These are phyloP conservation scores for Cordyceps militaris DNA, from an alignment of 2,329 filamentous ascomycete species.

Conservation along the genomic window DNA sequence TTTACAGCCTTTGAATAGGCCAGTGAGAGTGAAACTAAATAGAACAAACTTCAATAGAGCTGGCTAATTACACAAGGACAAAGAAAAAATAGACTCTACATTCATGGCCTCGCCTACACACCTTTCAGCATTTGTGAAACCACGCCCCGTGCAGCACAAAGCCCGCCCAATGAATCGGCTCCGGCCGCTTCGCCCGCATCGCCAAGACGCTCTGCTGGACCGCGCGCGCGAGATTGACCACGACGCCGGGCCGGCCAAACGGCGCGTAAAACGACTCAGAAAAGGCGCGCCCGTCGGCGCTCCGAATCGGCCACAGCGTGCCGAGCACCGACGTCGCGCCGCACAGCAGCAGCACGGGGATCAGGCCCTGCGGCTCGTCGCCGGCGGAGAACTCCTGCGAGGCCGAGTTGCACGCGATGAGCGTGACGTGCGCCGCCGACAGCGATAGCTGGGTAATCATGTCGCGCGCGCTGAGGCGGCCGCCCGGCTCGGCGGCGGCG, in stretches of 20 bases:
- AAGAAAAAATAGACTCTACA: not conserved
- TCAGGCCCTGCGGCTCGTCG: conserved; percentile 9
- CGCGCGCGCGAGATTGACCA: not conserved
- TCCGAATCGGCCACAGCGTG: conserved; percentile 4
- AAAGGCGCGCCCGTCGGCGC: not conserved
- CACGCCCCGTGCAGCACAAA: conserved; percentile 6
- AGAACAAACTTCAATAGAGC: not conserved
- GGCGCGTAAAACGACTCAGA: not conserved
- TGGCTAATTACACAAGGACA: not conserved
- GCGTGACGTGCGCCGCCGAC: not conserved
- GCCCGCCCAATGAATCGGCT: conserved; percentile 1
- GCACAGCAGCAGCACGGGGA: conserved; percentile 1
- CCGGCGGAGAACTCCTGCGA: conserved; percentile 1
- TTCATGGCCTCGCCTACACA: not conserved
- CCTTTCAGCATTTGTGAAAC: conserved; percentile 1
- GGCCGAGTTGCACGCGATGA: conserved; percentile 6
- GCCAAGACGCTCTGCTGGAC: not conserved
- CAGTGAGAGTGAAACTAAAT: not conserved
- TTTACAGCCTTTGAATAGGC: not conserved
- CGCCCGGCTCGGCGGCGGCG: not conserved
- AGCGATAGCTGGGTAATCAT: not conserved
- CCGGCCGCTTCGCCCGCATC: not conserved
- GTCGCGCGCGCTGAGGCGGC: not conserved
- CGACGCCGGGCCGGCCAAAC: not conserved
- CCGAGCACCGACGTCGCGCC: conserved; percentile 4